These are phyloP conservation scores for Neurospora sp. DNA, from an alignment of 495 filamentous ascomycete genomes.

Conservation along the genomic window DNA sequence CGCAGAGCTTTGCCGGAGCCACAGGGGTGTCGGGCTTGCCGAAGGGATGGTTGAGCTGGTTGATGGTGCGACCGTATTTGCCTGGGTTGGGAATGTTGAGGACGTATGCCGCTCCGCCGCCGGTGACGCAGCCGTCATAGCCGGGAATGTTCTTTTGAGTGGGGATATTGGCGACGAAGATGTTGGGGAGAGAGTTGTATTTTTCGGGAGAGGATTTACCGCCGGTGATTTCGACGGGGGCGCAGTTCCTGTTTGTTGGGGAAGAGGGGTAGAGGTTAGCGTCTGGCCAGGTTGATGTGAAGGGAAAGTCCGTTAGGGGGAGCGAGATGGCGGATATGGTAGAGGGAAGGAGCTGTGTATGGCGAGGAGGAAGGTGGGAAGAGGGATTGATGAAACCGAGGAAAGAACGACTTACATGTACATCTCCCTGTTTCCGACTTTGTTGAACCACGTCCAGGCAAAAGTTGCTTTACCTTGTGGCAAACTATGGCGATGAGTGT, in stretches of 20 bases:
- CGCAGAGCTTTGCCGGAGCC: too few relatives aligned
- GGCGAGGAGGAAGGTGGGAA: neutral
- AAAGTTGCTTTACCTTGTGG: slow-evolving; percentile 30
- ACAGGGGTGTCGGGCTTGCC: neutral
- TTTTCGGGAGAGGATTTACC: slow-evolving; percentile 19
- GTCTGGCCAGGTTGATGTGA: too few relatives aligned
- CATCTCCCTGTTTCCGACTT: slow-evolving; percentile 47
- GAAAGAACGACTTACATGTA: slow-evolving; percentile 30
- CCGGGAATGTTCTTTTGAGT: slow-evolving; percentile 6
- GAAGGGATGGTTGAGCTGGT: slow-evolving; percentile 12
- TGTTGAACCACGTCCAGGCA: slow-evolving; percentile 54
- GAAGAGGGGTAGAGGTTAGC: too few relatives aligned
- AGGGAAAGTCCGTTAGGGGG: neutral
- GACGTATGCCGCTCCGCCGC: slow-evolving; percentile 2
- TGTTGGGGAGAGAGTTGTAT: slow-evolving; percentile 35
- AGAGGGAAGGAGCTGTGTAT: neutral
- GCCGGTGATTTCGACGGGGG: slow-evolving; percentile 39
- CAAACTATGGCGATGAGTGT: slow-evolving; percentile 1
- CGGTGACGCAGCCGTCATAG: slow-evolving; percentile 12
- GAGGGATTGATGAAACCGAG: neutral
- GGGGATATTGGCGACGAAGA: slow-evolving; percentile 51
- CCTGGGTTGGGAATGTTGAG: slow-evolving; percentile 24
- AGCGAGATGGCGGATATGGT: neutral
- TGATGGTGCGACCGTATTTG: slow-evolving; percentile 10
- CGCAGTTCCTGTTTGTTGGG: slow-evolving; percentile 35